Conservation (phyloP, 441 rosid genomes). For the Cnidoscolus chayamansa region DNA sequence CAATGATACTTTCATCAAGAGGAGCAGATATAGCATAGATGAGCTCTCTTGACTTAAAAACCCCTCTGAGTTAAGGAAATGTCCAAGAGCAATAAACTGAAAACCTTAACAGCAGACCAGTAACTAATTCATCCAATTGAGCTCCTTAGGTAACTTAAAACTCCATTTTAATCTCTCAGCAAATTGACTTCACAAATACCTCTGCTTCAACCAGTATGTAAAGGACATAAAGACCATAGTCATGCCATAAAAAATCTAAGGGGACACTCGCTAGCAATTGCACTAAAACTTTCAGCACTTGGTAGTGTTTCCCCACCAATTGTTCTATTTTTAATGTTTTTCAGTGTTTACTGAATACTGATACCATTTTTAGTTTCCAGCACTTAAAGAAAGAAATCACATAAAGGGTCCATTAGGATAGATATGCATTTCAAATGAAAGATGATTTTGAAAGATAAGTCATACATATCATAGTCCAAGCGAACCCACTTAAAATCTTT, state of each 20-base stretch:
- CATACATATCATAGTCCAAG: no score
- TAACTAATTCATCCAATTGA: neutral
- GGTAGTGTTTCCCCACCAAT: neutral
- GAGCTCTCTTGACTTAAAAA: neutral
- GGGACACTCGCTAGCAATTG: neutral
- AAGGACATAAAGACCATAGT: neutral
- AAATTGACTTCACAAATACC: neutral
- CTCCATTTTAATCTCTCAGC: neutral
- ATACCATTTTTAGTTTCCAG: neutral
- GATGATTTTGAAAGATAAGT: no score
- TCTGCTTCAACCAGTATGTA: neutral
- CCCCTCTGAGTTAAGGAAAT: neutral
- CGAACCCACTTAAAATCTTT: no score
- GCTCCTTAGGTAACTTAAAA: neutral
- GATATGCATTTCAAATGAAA: no score
- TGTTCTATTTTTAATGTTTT: neutral
- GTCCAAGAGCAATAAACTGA: neutral
- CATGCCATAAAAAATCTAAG: neutral
- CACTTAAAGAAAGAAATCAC: neutral
- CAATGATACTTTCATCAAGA: neutral
- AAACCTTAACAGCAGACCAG: neutral
- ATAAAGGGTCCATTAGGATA: no score
- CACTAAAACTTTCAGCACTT: neutral
- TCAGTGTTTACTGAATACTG: no score
- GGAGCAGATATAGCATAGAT: neutral